Base-by-base conservation (phyloP, 192 early-diverging fungal species). In the Gonapodya prolifera region DNA sequence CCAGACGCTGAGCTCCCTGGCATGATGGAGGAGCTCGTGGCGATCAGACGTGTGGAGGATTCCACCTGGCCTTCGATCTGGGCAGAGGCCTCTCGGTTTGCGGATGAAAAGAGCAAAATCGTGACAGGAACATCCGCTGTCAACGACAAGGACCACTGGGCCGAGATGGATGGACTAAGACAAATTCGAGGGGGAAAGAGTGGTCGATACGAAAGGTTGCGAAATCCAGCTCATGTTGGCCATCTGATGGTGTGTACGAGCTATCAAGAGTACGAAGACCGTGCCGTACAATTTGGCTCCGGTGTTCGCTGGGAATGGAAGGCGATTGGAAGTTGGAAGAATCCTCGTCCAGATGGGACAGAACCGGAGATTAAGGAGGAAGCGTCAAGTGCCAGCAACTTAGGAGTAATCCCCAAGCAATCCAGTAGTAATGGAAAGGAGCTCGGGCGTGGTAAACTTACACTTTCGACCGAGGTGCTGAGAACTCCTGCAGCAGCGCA, bases 221-320 rank as follows among this genome's bases (percentile, higher is more conserved):
- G 83, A 28, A 75, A 85, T 70, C 76, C 75, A 0, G 1, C 2
- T 29, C 45, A 85, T 17, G 70, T 86, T 35, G 85, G 85, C 23
- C 85, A 86, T 76, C 76, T 80, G 75, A 86, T 86, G 85, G 85
- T 85, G 23, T 83, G 84, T 17, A 81, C 79, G 23, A 79, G 77
- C 31, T 86, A 86, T 75, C n/a, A 80, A 33, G 85, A 86, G 79
- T 86, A 85, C 78, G 85, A 85, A 33, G 84, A 86, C 29, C 71
- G 76, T 2, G 85, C 85, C n/a, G 84, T 86, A 0, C 70, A 34
- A 74, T 61, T 86, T 23, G 85, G 82, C 34, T 34, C 34, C 29
- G 70, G 79, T 30, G 34, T 83, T 61, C 1, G 69, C 8, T 86
- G 84, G 84, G 36, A 69, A 34, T 86, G 84, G 83, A 79, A 34